Evolutionary conservation across 805 yeast genomes (phyloP).

Genomic region (Candida montana): DNA sequence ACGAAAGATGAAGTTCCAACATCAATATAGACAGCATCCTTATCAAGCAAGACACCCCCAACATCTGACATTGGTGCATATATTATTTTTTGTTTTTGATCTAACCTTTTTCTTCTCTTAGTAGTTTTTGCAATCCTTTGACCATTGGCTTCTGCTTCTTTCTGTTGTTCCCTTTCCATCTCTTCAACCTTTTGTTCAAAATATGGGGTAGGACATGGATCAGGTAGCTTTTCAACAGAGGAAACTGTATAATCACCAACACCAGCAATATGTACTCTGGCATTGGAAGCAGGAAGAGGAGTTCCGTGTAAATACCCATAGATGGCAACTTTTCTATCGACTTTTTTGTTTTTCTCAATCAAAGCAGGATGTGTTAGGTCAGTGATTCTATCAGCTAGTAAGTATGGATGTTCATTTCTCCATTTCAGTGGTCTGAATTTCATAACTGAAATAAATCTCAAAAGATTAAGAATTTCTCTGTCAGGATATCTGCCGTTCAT

Average conservation of each 20-base stretch:
- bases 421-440: conserved; percentile 98
- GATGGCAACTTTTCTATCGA: conserved; percentile 83
- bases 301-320: conserved; percentile 97
- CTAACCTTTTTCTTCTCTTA: conserved; percentile 84
- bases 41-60: conserved; percentile 96
- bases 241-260: conserved; percentile 82
- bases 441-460: conserved; percentile 93
- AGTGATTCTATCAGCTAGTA: conserved; percentile 84
- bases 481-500: conserved; percentile 97
- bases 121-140: conserved; percentile 53
- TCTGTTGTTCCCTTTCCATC: conserved; percentile 65
- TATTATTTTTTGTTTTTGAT: conserved; percentile 87
- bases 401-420: conserved; percentile 97
- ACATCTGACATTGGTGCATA: conserved; percentile 99
- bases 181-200: conserved; percentile 84
- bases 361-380: conserved; percentile 90
- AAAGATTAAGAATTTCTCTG: conserved; percentile 85
- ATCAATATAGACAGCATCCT: conserved; percentile 93
- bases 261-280: conserved; percentile 91
- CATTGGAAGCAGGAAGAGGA: conserved; percentile 60
- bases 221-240: conserved; percentile 84
- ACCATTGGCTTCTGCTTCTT: conserved; percentile 58
- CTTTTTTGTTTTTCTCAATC: conserved; percentile 72
- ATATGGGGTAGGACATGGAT: conserved; percentile 98
- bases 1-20: conserved; percentile 48